Evolutionary conservation across 495 filamentous ascomycete species (phyloP), one percentile per base, ranked within the genome.

Genomic region (Tuber aestivum): DNA sequence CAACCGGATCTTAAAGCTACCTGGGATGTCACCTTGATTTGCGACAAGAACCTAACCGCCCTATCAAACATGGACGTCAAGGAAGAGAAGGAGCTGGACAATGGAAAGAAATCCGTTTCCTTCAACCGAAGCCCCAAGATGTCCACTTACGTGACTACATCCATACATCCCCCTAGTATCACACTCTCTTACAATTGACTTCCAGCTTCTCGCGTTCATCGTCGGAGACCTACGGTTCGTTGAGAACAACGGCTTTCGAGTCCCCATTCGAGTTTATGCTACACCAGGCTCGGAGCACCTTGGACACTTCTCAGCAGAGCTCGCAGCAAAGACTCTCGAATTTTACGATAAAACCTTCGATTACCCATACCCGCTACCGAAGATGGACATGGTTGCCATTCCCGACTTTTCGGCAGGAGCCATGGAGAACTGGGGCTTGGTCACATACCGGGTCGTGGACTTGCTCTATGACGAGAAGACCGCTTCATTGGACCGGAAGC

Each of bases 391-490:
- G 92, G 92, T 97, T 80, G 95, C 95, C 71, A 93, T 99, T 83
- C 95, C 94, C 38, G 95, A 98, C 84, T 97, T 97, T 83, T 87
- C 88, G 37, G 92, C 93, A 40, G 95, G 94, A 73, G 95, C 95
- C 72, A 99, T 99, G 95, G 95, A 99, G 88, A 99, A 99, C 85
- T 99, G 95, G 95, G 95, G 95, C 82, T 85, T 98, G 74, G 90
- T 99, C 76, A 99, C 95, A 32, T 98, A 97, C 86, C 90, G 95
- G 74, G 91, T 95, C 37, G 94, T 97, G 41, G 95, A 97, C 84
- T 83, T 98, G 74, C 89, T 99, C 78, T 89, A 97, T 76, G 95
- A 99, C 81, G 94, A 97, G 85, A 93, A 94, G 88, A 91, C 88
- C 50, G 94, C 92, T 82, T 92, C 94, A 80, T 93, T 95, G n/a